Base-by-base conservation (phyloP, 192 early-diverging fungal species). In the Backusella macrospora region DNA sequence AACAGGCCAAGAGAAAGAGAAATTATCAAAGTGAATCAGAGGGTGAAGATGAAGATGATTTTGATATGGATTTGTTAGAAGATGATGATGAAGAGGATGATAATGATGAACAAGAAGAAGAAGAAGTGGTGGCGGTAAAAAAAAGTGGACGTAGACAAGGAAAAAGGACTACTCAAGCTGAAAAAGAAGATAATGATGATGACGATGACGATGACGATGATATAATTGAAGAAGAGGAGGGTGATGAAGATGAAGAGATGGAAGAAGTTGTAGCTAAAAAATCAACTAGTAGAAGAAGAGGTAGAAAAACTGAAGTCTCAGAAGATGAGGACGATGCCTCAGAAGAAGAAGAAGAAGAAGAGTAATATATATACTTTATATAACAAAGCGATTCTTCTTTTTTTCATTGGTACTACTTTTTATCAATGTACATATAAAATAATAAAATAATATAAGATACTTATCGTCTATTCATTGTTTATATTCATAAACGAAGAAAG, bases 111-210 rank as follows among this genome's bases (percentile, higher is more conserved):
- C 16, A 52, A 21, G 49, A 52, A 21, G 49, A 6, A 8, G 18
- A 18, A 0, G n/a, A 52, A 21, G 49, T 8, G 9, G 49, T 7
- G 18, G 49, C 29, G 29, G 29, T 34, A 2, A 34, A 34, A 34
- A 34, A 34, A 34, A 2, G 29, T 34, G 29, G 47, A 38, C 18
- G 71, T 18, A n/a, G 62, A 12, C 6, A 18, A 5, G 26, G 80
- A 72, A 29, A 86, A 78, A 49, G 81, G 76, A 16, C 79, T 71
- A n/a, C 73, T 49, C 29, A 83, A 78, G 76, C 80, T 37, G 65
- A 81, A 45, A 72, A 78, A 49, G 42, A 75, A 0, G 52, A 59
- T 3, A 21, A 59, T 12, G 45, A 12, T 46, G 45, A 46, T 12
- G 2, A 12, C 4, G 45, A 46, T 8, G 45, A 52, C 3, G 49